These are phyloP conservation scores for Penicillium vulpinum DNA, from an alignment of 2,329 filamentous ascomycete species.

Conservation along the genomic window DNA sequence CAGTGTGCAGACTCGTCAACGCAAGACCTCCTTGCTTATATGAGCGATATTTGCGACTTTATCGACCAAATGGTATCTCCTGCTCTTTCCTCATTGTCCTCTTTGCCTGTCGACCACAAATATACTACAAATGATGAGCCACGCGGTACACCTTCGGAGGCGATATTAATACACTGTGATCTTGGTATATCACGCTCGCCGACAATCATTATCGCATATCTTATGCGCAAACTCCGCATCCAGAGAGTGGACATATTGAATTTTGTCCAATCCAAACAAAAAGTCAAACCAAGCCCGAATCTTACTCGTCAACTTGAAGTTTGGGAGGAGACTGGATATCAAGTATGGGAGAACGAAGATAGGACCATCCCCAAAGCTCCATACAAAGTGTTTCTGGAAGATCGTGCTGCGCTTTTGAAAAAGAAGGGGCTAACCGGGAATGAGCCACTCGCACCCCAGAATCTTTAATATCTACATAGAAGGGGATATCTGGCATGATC, in stretches of 20 bases:
- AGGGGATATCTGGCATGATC: too few species aligned
- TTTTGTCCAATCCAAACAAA: neutral
- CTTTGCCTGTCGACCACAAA: constrained; percentile 13
- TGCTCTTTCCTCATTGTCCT: constrained; percentile 10
- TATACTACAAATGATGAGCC: constrained; percentile 8
- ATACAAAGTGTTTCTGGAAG: constrained; percentile 27
- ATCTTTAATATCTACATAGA: neutral
- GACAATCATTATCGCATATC: constrained; percentile 25
- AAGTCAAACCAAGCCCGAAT: constrained; percentile 27
- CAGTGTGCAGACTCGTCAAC: constrained; percentile 32
- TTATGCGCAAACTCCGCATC: too few species aligned
- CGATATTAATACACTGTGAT: constrained; percentile 31
- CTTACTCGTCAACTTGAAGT: constrained; percentile 30
- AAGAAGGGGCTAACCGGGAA: constrained; percentile 24
- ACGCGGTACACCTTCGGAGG: neutral
- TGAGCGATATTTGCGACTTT: constrained; percentile 29
- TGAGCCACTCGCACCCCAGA: constrained; percentile 21
- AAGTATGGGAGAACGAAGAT: constrained; percentile 30
- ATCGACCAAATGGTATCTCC: constrained; percentile 25
- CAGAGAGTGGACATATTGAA: too few species aligned
- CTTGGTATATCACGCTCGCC: constrained; percentile 31
- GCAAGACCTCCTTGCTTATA: constrained; percentile 29
- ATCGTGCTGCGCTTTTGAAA: constrained; percentile 17
- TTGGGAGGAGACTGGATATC: constrained; percentile 28
- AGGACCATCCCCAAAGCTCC: constrained; percentile 25